phyloP scores from a whole-genome alignment of 257 asterid species.

The Knoxia roxburghii region DNA sequence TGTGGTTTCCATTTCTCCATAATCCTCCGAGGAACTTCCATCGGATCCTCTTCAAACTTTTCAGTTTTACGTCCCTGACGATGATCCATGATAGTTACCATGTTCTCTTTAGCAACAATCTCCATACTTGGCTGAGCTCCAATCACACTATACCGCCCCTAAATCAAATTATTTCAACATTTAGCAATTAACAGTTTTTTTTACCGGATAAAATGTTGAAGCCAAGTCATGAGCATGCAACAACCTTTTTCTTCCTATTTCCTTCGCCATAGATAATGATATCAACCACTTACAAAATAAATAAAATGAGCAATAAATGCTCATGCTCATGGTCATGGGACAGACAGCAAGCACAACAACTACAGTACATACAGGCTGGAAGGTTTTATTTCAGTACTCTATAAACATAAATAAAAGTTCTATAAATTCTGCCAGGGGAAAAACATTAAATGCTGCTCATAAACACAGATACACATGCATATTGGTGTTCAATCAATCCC shows the following conservation, averaged over 20 bases:
- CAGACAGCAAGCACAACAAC: too few relatives aligned
- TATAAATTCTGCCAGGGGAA: too few relatives aligned
- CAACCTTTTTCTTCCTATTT: neutral
- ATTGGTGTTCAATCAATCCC: too few relatives aligned
- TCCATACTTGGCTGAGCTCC: slow-evolving; percentile 99
- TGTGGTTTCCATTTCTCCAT: slow-evolving; percentile 93
- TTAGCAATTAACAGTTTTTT: slow-evolving; percentile 20
- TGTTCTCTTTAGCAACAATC: slow-evolving; percentile 79
- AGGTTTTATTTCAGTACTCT: too few relatives aligned
- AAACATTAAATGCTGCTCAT: too few relatives aligned
- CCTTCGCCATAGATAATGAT: too few relatives aligned
- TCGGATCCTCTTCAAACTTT: slow-evolving; percentile 84
- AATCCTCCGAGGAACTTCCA: slow-evolving; percentile 73
- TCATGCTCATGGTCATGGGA: too few relatives aligned
- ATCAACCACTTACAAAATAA: too few relatives aligned
- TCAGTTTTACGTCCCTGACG: slow-evolving; percentile 44
- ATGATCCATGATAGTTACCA: slow-evolving; percentile 78
- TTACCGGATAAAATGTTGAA: neutral
- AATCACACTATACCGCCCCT: slow-evolving; percentile 92
- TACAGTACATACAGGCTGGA: too few relatives aligned
- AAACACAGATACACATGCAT: too few relatives aligned
- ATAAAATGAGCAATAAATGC: too few relatives aligned
- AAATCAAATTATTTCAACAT: slow-evolving; percentile 29
- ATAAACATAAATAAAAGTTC: too few relatives aligned
- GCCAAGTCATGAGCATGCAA: neutral